Evolutionary conservation across 2,329 filamentous ascomycete genomes (phyloP), one percentile per base, ranked within the genome.

Genomic region (Tolypocladium ophioglossoides): DNA sequence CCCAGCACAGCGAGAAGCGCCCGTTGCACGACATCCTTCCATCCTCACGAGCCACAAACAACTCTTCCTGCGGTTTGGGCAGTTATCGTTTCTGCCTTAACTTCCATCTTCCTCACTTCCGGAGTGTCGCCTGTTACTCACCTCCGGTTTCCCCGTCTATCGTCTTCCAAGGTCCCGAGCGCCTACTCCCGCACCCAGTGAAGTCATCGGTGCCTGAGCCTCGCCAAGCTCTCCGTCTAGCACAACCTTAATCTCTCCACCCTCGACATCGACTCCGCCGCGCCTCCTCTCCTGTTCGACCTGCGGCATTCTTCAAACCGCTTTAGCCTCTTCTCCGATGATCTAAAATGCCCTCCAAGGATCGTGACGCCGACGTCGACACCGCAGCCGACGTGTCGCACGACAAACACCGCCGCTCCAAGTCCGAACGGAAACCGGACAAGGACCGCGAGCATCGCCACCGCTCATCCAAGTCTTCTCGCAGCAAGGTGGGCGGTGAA

Each of bases 391-490:
- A 71, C 58, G 67, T 64, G 51, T 61, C 67, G 47, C 72, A 69
- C 63, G 73, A 75, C 53, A 75, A 73, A 62, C 54, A 64, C 40
- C 64, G 67, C 56, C 70, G 69, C 58, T 66, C 69, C 52, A 72
- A 70, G 59, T 70, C 70, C 8, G 71, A 73, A 56, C 66, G 68
- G 52, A 72, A 71, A 53, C 50, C 64, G n/a, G 65, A 66, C 39
- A 59, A 60, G 35, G 68, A 69, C 38, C 62, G 66, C 44, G 65
- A 66, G 49, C 63, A 69, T 46, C 64, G 66, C 55, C 71, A 72
- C 59, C 69, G 70, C 56, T 72, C 74, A 52, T 68, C 68, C 30
- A 71, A 69, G 56, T 71, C 73, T 38, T 70, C 70, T 50, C 71
- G 69, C 47, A 74, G 71, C 58, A 75, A 72, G 58, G 59, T 69